Percentiles rank a stretch among this genome's conserved stretches.
These are phyloP conservation scores for Fremontodendron californicum DNA, from an alignment of 345 rosid genomes.

Conservation along the genomic window DNA sequence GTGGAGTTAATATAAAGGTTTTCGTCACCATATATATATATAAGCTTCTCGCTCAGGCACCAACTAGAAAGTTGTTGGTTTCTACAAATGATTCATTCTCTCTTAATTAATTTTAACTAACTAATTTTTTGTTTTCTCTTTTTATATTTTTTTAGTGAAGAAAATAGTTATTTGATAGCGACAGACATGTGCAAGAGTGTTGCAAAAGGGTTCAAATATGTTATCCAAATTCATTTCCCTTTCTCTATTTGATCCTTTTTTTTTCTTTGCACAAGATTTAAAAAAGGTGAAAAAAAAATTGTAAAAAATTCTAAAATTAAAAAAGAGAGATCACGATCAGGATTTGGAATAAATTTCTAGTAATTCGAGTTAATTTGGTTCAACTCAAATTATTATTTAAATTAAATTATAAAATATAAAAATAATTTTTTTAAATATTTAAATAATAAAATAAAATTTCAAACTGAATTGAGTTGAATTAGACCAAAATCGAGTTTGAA, in stretches of 20 bases:
- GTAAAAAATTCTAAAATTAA: no score
- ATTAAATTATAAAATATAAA: no score
- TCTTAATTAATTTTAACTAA: not conserved
- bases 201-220: not conserved
- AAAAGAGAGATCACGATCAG: no score
- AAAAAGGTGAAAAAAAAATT: not conserved
- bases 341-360: no score
- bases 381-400: no score
- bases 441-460: no score
- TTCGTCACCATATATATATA: conserved; percentile 13
- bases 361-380: no score
- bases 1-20: not conserved
- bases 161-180: conserved; percentile 31
- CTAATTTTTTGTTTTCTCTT: not conserved
- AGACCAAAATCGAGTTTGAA: no score
- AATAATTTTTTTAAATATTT: no score
- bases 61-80: conserved; percentile 22
- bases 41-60: conserved; percentile 3
- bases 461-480: no score
- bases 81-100: not conserved
- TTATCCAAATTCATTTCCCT: not conserved
- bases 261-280: not conserved
- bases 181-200: conserved; percentile 38
- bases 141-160: not conserved
- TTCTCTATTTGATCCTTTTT: not conserved